Evolutionary conservation across 2,329 filamentous ascomycete species (phyloP), one percentile per base, ranked within the genome.

Genomic region (Helotiales sp.): DNA sequence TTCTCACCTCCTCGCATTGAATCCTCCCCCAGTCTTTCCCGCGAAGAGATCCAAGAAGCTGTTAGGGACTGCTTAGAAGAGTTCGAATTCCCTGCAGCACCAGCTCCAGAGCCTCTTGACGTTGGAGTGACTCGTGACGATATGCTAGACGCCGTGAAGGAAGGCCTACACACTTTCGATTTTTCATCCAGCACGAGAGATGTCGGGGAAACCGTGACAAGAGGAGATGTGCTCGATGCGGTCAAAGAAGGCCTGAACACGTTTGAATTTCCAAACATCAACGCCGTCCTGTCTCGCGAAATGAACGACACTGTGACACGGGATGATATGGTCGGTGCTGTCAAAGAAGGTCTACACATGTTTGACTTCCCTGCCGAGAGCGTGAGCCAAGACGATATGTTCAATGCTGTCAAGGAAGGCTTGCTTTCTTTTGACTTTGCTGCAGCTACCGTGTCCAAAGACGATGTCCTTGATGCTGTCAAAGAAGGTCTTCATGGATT

Each of bases 61-160:
- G 90, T 98, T 22, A 85, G 90, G 25, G 91, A 96, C 71, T 96
- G 90, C 61, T 78, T 98, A 3, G 90, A 96, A 64, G 90, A 91
- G 63, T 89, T 95, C 63, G 90, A 93, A 68, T 90, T 90, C 63
- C 87, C 87, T 1, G 77, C 86, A 22, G 81, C 84, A 3, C 81
- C 86, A 33, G 78, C 82, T 2, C 79, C 82, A 1, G 81, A 82
- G 12, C 80, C 81, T 27, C 71, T 79, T 22, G 78, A 78, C 7
- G 75, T 74, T 27, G 80, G 83, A n/a, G 70, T 87, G 30, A 84
- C 81, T 0, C 77, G 79, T 36, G 81, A 87, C 25, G 85, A 88
- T 60, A 81, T 89, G 74, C 71, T 88, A 22, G 77, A 85, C 57
- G 85, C 86, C 40, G 82, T 89, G 50, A 84, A 80, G 64, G 79